Evolutionary conservation across 768 basidiomycete species (phyloP).

Genomic region (Mycena venus): DNA sequence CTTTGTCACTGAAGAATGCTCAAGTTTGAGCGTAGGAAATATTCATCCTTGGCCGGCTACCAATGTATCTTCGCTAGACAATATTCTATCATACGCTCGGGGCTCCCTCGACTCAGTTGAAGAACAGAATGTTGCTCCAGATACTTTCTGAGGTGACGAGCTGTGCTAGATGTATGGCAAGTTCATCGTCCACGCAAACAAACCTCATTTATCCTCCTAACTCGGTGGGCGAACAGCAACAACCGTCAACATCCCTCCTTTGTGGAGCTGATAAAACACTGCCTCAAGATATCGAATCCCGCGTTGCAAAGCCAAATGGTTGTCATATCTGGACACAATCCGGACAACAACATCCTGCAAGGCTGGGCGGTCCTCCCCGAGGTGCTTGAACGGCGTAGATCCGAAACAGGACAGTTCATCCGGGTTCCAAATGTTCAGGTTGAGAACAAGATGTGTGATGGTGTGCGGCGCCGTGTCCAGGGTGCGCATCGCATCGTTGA

Average conservation of each 20-base stretch:
- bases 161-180: constrained; percentile 3
- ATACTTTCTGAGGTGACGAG: constrained; percentile 7
- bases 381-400: too few relatives aligned
- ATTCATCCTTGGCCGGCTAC: neutral
- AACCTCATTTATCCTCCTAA: neutral
- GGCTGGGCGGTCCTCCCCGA: too few relatives aligned
- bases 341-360: too few relatives aligned
- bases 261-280: neutral
- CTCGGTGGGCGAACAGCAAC: neutral
- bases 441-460: constrained; percentile 15
- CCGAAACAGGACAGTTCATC: too few relatives aligned
- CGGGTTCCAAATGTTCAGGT: neutral
- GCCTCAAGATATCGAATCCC: constrained; percentile 8
- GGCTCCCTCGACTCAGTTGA: constrained; percentile 2
- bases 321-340: constrained; percentile 8
- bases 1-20: neutral
- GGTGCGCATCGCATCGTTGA: constrained; percentile 10
- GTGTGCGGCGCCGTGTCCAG: constrained; percentile 3
- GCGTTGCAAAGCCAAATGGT: neutral
- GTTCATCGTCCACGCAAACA: neutral
- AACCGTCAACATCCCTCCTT: constrained; percentile 18
- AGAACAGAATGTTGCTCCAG: constrained; percentile 4
- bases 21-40: neutral
- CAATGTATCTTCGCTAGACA: neutral
- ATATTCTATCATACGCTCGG: neutral